Evolutionary conservation across 2,329 filamentous ascomycete species (phyloP).

Genomic region (Leptographium radiaticola): DNA sequence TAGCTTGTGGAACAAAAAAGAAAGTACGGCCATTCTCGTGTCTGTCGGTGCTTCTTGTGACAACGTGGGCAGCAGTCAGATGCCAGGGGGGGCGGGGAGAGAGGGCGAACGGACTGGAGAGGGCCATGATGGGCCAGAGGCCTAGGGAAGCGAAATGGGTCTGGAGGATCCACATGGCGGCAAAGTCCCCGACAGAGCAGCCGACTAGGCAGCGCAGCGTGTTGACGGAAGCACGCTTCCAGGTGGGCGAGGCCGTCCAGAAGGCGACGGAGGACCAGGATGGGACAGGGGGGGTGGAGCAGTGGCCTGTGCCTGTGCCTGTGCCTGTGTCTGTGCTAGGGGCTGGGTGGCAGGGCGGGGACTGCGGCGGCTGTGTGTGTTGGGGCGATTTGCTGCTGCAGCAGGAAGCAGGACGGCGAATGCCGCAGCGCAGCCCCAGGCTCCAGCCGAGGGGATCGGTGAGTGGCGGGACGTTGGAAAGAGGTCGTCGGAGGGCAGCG

Average conservation of each 20-base stretch:
- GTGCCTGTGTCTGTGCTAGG: not conserved
- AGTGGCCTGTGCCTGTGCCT: not conserved
- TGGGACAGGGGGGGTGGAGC: not conserved
- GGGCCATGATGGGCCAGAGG: slow-evolving; percentile 34
- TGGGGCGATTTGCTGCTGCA: too few species aligned
- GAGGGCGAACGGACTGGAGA: slow-evolving; percentile 22
- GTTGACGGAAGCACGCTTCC: slow-evolving; percentile 39
- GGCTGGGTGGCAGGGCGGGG: too few species aligned
- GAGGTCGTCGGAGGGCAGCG: too few species aligned
- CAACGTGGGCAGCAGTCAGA: not conserved
- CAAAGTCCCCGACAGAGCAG: slow-evolving; percentile 43
- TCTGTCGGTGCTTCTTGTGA: too few species aligned
- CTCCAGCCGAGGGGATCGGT: too few species aligned
- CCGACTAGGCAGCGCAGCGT: slow-evolving; percentile 41
- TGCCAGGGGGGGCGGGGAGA: too few species aligned
- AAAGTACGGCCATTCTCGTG: not conserved
- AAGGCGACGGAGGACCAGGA: slow-evolving; percentile 12
- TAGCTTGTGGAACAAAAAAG: not conserved
- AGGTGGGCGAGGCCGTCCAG: slow-evolving; percentile 22
- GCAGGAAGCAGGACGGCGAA: too few species aligned
- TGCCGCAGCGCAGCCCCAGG: too few species aligned
- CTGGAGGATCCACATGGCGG: slow-evolving; percentile 41
- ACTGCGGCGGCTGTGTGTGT: too few species aligned
- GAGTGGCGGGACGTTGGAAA: too few species aligned
- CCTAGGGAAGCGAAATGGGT: slow-evolving; percentile 31